Evolutionary conservation across 2,329 filamentous ascomycete species (phyloP), one percentile per base, ranked within the genome.

Genomic region (Penicillium paneum): DNA sequence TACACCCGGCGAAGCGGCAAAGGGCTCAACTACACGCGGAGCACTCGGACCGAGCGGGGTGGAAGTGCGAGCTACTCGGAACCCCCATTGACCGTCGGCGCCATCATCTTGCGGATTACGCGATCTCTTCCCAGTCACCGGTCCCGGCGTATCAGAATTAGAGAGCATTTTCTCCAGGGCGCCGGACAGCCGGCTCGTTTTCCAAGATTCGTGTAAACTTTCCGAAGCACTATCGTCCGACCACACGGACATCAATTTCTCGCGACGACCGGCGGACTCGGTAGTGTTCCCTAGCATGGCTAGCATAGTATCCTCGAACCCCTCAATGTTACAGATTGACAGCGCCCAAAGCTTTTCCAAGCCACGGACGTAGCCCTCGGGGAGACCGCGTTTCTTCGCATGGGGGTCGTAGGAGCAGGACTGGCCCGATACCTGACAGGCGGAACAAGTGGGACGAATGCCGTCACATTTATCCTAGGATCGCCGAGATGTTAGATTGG

Each of bases 321-420:
- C 76, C 31, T 75, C 70, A 45, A 77, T 73, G 35, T 76, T 77
- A 56, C 71, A 74, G 36, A 77, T 67, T 8, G 74, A 71, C 26
- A 78, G 58, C 7, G 75, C 74, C 73, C 74, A 77, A 31, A 78
- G 65, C 59, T 78, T 78, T 60, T 78, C 76, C 49, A 78, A 52
- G 3, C 74, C 74, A 19, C 76, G 74, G 31, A 78, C 75, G 64
- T 78, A 78, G 35, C 76, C 76, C 58, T 78, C 76, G 1, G 75
- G 76, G 15, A 78, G 61, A 17, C 76, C 76, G 49, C 76, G 71
- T 59, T 78, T 78, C 62, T 77, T 78, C 44, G 70, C 73, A 51
- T 71, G 68, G 12, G 75, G 72, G 49, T 77, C 72, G 62, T 78
- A 78, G 28, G 71, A 72, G 53, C 76, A 78, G 31, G 69, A 62